Percentiles rank a stretch among this genome's conserved stretches.
These are phyloP conservation scores for Chytridiales sp. DNA, from an alignment of 371 early-diverging fungal genomes.

Conservation along the genomic window DNA sequence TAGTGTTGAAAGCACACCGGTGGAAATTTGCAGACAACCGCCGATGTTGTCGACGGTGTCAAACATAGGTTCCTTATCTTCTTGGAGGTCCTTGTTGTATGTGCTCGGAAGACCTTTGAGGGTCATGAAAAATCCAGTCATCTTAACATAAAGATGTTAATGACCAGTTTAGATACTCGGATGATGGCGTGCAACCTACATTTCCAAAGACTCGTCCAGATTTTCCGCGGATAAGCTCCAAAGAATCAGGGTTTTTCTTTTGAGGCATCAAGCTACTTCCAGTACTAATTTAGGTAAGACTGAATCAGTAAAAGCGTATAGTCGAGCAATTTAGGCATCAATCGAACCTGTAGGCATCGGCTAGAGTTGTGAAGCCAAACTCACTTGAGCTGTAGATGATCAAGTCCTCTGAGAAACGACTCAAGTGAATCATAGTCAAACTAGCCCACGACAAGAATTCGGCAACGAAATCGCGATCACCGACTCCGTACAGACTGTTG, in stretches of 20 bases:
- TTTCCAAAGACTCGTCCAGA: constrained; percentile 93
- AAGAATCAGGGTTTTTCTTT: constrained; percentile 96
- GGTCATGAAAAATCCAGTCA: constrained; percentile 96
- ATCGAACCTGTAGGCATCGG: constrained; percentile 82
- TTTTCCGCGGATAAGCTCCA: constrained; percentile 95
- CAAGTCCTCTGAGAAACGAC: constrained; percentile 91
- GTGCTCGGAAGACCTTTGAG: constrained; percentile 95
- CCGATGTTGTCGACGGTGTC: constrained; percentile 86
- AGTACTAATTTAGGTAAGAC: constrained; percentile 59
- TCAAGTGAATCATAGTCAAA: constrained; percentile 86
- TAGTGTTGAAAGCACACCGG: constrained; percentile 87
- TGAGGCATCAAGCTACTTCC: constrained; percentile 98
- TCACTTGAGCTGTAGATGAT: constrained; percentile 89
- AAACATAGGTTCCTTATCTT: constrained; percentile 98
- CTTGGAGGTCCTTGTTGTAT: constrained; percentile 98
- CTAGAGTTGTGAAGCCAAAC: constrained; percentile 89
- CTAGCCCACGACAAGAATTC: constrained; percentile 92
- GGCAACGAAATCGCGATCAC: constrained; percentile 94
- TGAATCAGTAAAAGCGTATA: background rate
- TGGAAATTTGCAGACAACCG: constrained; percentile 86
- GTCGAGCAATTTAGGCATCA: background rate
- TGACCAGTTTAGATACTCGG: background rate
- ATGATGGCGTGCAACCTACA: constrained; percentile 42
- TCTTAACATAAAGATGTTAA: constrained; percentile 35
- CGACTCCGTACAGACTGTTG: constrained; percentile 87